Percentiles rank a stretch among this genome's conserved stretches.
Evolutionary conservation across 202 grass and related monocot species (phyloP).

Genomic region (Musa balbisiana): DNA sequence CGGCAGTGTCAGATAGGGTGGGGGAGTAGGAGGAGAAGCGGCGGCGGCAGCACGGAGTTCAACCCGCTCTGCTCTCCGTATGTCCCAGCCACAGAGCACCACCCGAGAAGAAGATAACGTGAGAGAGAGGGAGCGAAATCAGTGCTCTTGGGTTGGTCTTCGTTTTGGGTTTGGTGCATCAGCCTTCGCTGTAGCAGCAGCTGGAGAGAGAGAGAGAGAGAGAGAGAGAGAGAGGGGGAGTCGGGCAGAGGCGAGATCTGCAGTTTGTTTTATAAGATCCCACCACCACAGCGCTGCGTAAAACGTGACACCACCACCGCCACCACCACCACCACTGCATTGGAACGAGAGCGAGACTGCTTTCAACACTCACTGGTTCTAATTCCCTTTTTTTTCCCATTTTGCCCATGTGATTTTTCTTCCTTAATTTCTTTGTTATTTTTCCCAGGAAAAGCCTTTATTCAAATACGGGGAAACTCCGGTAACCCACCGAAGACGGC

Average conservation of each 20-base stretch:
- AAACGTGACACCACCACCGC: conserved; percentile 6
- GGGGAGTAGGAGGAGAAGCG: background rate
- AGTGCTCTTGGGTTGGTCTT: background rate
- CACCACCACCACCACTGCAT: background rate
- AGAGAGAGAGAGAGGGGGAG: too few relatives aligned
- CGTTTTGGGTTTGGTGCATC: background rate
- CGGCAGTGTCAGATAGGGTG: background rate
- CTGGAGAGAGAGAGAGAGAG: background rate
- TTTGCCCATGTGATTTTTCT: background rate
- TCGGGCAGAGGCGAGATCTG: conserved; percentile 4
- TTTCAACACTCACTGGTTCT: too few relatives aligned
- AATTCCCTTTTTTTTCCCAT: background rate
- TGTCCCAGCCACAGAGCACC: conserved; percentile 6
- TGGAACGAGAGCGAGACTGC: background rate
- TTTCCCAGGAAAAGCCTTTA: background rate
- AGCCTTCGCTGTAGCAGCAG: background rate
- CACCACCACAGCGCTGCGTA: conserved; percentile 26
- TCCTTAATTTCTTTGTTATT: background rate
- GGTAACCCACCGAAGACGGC: background rate
- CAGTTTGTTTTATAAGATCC: conserved; percentile 55
- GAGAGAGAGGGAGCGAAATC: background rate
- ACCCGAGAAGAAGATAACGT: conserved; percentile 14
- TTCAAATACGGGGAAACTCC: background rate
- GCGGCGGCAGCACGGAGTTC: conserved; percentile 1
- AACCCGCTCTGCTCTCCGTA: background rate